Evolutionary conservation across 2,329 filamentous ascomycete species (phyloP).

Genomic region (Aspergillus eucalypticola): DNA sequence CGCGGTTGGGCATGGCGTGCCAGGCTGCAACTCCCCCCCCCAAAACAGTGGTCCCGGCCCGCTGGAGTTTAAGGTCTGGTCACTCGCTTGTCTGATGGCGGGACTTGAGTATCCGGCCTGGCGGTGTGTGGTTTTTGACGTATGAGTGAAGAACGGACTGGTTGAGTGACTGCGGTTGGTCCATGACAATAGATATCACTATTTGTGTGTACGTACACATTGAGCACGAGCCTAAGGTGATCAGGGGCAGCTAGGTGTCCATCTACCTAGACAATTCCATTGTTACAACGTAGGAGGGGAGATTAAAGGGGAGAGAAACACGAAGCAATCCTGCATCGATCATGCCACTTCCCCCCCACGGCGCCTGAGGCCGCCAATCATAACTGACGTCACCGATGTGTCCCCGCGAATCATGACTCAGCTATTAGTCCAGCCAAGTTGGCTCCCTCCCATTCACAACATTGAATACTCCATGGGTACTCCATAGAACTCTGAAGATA

Average conservation of each 20-base stretch:
- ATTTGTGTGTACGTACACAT: no score
- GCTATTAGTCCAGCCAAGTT: not conserved
- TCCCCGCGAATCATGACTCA: constrained; percentile 6
- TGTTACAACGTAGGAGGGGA: not conserved
- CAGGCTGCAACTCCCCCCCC: not conserved
- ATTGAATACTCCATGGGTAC: no score
- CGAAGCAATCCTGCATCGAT: constrained; percentile 9
- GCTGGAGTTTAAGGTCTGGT: constrained; percentile 6
- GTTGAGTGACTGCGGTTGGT: not conserved
- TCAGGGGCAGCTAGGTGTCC: no score
- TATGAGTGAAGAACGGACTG: not conserved
- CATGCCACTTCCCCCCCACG: constrained; percentile 11
- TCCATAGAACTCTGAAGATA: no score
- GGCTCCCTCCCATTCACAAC: no score
- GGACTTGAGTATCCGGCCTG: constrained; percentile 10
- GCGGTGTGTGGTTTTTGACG: not conserved
- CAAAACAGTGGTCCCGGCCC: constrained; percentile 1
- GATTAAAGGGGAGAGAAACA: constrained; percentile 7
- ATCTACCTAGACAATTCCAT: no score
- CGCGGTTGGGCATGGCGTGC: constrained; percentile 3
- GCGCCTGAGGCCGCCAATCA: constrained; percentile 2
- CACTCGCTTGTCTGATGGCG: constrained; percentile 16
- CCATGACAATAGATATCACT: no score
- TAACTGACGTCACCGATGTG: constrained; percentile 10
- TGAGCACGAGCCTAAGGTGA: no score